Conservation (phyloP, 768 basidiomycete genomes). For the Clitopilus hobsonii region DNA sequence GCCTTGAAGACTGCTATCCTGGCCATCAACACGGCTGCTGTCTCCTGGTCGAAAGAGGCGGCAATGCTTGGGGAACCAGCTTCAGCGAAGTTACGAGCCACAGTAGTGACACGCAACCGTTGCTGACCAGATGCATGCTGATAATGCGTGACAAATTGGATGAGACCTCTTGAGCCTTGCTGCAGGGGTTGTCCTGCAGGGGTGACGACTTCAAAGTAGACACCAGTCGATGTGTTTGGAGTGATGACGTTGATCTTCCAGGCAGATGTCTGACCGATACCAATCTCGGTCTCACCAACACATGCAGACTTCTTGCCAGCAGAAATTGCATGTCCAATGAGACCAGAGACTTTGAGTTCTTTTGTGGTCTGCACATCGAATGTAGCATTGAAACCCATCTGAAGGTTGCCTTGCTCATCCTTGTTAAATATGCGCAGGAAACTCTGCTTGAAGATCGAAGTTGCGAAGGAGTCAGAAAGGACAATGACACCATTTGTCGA, state of each 20-base stretch:
- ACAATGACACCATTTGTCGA: slow-evolving; percentile 97
- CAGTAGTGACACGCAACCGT: slow-evolving; percentile 94
- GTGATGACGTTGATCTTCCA: slow-evolving; percentile 95
- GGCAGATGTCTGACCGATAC: slow-evolving; percentile 96
- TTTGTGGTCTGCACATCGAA: slow-evolving; percentile 99
- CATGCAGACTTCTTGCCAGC: slow-evolving; percentile 95
- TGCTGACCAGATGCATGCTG: slow-evolving; percentile 96
- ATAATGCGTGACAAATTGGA: slow-evolving; percentile 98
- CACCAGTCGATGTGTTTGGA: slow-evolving; percentile 81
- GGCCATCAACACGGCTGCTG: slow-evolving; percentile 96
- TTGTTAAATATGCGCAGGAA: slow-evolving; percentile 92
- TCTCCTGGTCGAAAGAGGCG: slow-evolving; percentile 95
- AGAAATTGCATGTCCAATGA: slow-evolving; percentile 97
- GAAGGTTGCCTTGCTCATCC: slow-evolving; percentile 85
- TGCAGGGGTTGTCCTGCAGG: slow-evolving; percentile 91
- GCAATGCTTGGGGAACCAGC: slow-evolving; percentile 94
- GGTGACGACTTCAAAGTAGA: slow-evolving; percentile 98
- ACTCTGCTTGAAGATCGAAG: slow-evolving; percentile 98
- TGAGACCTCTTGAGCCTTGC: slow-evolving; percentile 86
- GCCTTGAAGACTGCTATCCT: slow-evolving; percentile 99
- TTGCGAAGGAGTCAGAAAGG: slow-evolving; percentile 93
- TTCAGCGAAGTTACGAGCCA: slow-evolving; percentile 96
- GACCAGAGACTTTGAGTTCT: slow-evolving; percentile 95
- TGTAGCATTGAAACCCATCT: slow-evolving; percentile 99
- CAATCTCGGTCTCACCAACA: slow-evolving; percentile 98